Percentiles rank a stretch among this genome's conserved stretches.
Evolutionary conservation across 1,284 basidiomycete genomes (phyloP).

Genomic region (Lentinus polychrous): DNA sequence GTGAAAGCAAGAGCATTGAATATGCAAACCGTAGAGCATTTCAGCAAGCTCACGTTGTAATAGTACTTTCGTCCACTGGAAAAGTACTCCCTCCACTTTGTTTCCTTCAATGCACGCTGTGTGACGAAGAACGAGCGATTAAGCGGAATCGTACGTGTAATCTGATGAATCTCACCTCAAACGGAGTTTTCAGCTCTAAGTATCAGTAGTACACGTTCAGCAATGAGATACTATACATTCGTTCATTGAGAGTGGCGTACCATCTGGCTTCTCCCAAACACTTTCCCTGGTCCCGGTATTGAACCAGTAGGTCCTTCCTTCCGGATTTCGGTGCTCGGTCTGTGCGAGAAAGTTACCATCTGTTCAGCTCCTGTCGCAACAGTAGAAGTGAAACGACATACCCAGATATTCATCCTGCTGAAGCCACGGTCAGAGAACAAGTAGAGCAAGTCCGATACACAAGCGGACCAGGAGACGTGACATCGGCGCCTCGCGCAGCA

Average conservation of each 20-base stretch:
- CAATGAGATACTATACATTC: conserved; percentile 3
- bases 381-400: too few species aligned
- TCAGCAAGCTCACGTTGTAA: conserved; percentile 68
- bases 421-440: background rate
- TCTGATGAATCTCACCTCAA: conserved; percentile 51
- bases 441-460: too few species aligned
- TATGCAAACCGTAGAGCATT: too few species aligned
- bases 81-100: conserved; percentile 91
- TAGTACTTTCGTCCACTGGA: conserved; percentile 89
- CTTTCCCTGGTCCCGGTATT: conserved; percentile 72
- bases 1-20: background rate
- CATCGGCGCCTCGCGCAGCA: too few species aligned
- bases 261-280: conserved; percentile 86
- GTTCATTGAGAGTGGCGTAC: conserved; percentile 30
- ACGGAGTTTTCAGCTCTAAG: conserved; percentile 78
- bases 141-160: background rate
- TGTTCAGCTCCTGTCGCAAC: too few species aligned
- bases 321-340: conserved; percentile 79
- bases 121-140: background rate
- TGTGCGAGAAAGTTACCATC: too few species aligned
- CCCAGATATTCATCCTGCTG: conserved; percentile 2
- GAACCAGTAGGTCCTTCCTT: conserved; percentile 85
- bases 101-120: conserved; percentile 78
- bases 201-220: background rate
- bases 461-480: too few species aligned